A percentile compares a stretch with the other conserved stretches of the same genome.
phyloP scores from a whole-genome alignment of 306 rosid genomes.

The Arachis hypogaea region DNA sequence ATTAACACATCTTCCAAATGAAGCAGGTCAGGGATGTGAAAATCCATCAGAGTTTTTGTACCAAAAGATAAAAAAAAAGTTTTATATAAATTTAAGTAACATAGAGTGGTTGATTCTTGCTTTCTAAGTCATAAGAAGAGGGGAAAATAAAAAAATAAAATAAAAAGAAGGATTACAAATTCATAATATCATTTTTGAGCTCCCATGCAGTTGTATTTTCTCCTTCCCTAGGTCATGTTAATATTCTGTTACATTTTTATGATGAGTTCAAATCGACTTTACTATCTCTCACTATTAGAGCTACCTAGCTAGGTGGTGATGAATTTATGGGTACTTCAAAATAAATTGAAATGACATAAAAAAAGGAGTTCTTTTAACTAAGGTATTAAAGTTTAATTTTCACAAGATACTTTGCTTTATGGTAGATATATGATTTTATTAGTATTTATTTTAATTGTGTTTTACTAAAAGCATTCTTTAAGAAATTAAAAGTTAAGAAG shows the following conservation, averaged over 20 bases:
- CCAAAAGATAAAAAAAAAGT: no score
- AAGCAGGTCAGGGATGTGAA: no score
- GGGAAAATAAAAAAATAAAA: neutral
- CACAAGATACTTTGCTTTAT: neutral
- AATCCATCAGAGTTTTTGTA: no score
- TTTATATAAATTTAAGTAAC: no score
- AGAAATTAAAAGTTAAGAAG: no score
- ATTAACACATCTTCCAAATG: no score
- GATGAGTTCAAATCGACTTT: neutral
- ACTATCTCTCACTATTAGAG: neutral
- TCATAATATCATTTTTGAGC: constrained; percentile 6
- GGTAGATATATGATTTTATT: no score
- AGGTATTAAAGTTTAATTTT: neutral
- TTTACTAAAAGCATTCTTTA: no score
- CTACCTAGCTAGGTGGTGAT: neutral
- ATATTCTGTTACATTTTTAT: neutral
- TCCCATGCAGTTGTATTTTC: constrained; percentile 3
- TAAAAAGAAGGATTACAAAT: neutral
- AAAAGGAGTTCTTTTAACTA: neutral
- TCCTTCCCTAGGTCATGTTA: neutral
- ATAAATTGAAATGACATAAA: neutral
- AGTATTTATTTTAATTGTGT: no score
- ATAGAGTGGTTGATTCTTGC: no score
- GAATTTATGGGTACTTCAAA: neutral
- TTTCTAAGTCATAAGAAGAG: neutral